Conservation (phyloP, 2,329 filamentous ascomycete species). For the Penicillium rolfsii region DNA sequence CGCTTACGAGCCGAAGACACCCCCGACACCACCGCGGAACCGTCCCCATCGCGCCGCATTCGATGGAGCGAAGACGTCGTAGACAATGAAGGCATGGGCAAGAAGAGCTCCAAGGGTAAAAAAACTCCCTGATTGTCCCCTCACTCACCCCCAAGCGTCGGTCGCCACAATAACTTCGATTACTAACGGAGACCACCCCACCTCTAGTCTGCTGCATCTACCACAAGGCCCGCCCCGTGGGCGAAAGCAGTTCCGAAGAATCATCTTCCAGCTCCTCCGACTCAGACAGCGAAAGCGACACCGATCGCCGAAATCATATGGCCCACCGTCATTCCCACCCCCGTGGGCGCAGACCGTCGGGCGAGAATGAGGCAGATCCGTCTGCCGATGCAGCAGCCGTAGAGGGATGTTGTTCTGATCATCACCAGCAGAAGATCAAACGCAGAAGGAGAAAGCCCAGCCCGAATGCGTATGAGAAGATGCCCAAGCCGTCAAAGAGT, state of each 20-base stretch:
- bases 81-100: constrained; percentile 92
- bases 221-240: constrained; percentile 78
- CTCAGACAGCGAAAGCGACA: constrained; percentile 50
- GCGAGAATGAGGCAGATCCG: constrained; percentile 23
- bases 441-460: constrained; percentile 42
- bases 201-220: constrained; percentile 97
- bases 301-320: constrained; percentile 25
- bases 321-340: constrained; percentile 18
- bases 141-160: not conserved
- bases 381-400: constrained; percentile 25
- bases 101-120: constrained; percentile 81
- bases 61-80: constrained; percentile 92
- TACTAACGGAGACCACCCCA: not conserved
- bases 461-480: constrained; percentile 54
- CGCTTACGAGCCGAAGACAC: constrained; percentile 35
- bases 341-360: constrained; percentile 24
- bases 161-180: not conserved
- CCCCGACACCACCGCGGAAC: constrained; percentile 16
- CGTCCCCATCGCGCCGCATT: constrained; percentile 63
- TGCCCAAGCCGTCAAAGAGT: constrained; percentile 41
- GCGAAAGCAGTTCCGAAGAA: constrained; percentile 72
- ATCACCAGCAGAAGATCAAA: constrained; percentile 23
- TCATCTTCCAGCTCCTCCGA: constrained; percentile 57
- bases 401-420: constrained; percentile 24
- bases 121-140: not conserved